Evolutionary conservation across 129 eudicot genomes (phyloP).

Genomic region (Centaurea solstitialis): DNA sequence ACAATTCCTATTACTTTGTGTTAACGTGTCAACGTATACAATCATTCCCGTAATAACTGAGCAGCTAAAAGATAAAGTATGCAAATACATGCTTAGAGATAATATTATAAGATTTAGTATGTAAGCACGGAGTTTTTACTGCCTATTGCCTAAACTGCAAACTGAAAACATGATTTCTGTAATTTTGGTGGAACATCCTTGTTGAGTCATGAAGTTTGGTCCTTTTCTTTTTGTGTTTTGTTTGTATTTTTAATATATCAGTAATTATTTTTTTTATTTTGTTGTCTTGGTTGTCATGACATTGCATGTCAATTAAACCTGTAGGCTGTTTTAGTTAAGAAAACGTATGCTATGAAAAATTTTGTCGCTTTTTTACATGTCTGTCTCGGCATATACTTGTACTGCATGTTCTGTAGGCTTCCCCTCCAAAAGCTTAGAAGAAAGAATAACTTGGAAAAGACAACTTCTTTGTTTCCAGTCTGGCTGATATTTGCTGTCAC

Average conservation of each 20-base stretch:
- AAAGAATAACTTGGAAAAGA: not conserved
- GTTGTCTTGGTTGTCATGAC: constrained; percentile 5
- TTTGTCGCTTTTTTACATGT: not conserved
- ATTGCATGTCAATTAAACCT: not conserved
- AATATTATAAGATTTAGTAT: not conserved
- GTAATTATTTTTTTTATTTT: not conserved
- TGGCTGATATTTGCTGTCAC: not conserved
- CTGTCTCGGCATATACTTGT: not conserved
- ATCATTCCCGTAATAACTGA: not conserved
- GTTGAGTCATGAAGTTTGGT: constrained; percentile 3
- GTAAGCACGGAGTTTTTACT: not conserved
- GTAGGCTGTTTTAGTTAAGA: constrained; percentile 1
- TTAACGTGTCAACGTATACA: not conserved
- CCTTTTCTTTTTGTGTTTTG: not conserved
- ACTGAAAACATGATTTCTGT: not conserved
- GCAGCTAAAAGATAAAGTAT: not conserved
- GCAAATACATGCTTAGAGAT: not conserved
- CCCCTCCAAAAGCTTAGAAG: not conserved
- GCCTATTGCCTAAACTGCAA: not conserved
- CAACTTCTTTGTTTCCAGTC: not conserved
- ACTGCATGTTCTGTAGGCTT: not conserved
- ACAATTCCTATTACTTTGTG: not conserved
- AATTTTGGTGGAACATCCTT: not conserved
- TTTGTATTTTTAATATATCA: not conserved
- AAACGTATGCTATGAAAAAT: not conserved